Evolutionary conservation across 1,284 basidiomycete species (phyloP).

Genomic region (Sporisorium graminicola): DNA sequence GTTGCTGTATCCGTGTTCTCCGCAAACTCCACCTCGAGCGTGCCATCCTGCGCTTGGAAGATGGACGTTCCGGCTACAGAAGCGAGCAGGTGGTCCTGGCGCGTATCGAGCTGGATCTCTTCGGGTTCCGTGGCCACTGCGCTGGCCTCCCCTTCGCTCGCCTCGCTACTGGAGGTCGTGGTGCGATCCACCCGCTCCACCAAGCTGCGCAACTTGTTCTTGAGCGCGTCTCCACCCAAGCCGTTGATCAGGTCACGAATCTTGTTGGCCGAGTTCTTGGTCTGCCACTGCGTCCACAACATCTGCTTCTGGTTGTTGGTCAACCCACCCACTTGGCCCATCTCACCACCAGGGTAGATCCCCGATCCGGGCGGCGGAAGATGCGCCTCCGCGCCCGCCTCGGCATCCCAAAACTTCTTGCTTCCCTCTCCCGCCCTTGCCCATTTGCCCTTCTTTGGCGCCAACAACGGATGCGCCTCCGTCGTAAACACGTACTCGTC

Average conservation of each 20-base stretch:
- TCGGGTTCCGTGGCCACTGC: not conserved
- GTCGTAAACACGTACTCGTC: conserved; percentile 75
- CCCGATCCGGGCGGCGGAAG: conserved; percentile 25
- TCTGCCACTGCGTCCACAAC: conserved; percentile 46
- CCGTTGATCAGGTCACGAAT: conserved; percentile 37
- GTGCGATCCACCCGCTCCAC: conserved; percentile 24
- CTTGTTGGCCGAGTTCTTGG: conserved; percentile 30
- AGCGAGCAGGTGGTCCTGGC: conserved; percentile 10
- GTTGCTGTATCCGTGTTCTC: conserved; percentile 16
- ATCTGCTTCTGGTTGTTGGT: conserved; percentile 64
- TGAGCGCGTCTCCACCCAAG: conserved; percentile 41
- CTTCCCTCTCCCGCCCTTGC: conserved; percentile 52
- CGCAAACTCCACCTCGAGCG: conserved; percentile 27
- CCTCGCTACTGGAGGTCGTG: not conserved
- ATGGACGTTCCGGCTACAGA: conserved; percentile 31
- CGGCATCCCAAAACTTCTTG: conserved; percentile 52
- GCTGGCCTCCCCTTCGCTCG: not conserved
- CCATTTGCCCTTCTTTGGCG: conserved; percentile 58
- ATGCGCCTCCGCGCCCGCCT: conserved; percentile 29
- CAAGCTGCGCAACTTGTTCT: conserved; percentile 36
- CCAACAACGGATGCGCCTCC: conserved; percentile 68
- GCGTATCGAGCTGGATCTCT: not conserved
- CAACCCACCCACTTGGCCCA: conserved; percentile 51
- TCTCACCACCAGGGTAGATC: conserved; percentile 61
- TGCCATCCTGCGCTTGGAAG: conserved; percentile 21